Base-by-base conservation (phyloP, 2,329 filamentous ascomycete species). In the Calonectria multiphialidica region DNA sequence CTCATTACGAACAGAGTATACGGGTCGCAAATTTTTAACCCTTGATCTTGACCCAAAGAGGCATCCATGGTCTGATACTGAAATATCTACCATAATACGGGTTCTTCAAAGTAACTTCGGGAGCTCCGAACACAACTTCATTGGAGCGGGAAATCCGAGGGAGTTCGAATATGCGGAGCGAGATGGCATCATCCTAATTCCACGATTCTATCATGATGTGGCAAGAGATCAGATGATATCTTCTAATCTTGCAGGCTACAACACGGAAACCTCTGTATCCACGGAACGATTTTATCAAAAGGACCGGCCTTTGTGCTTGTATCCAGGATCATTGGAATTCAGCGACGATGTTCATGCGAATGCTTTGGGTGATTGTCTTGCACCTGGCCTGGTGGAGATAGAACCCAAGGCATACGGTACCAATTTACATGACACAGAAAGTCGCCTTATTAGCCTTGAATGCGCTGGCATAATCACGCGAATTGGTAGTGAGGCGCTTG, bases 381-480 rank as follows among this genome's bases (percentile, higher is more conserved):
- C 23, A 15, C 30, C 50, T 2, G 50, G 23, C 6, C 16, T 35
- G 16, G 18, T 57, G 2, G 50, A 57, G 21, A 57, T 57, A 12
- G 30, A 15, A 30, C 7, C 50, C 15, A 3, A 30, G 30, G 50
- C 50, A 3, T 57, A 57, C 15, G 50, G 50, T n/a, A 4, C 37
- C 28, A 57, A 57, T 30, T 57, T 57, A 12, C 50, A 30, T 2
- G 50, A 57, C 30, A 30, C 37, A 13, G 10, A 47, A 2, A 23
- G 49, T 12, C 50, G 53, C 5, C n/a, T 47, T 12, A 45, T 68
- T n/a, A 42, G 66, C 5, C 40, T 67, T 37, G 65, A 67, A 42
- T 67, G 65, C 49, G 21, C 50, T 9, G 65, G 65, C 25, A 35
- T 59, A n/a, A 59, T 59, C 35, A 57, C 65, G 2, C 65, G 65